Base-by-base conservation (phyloP, 2,329 filamentous ascomycete genomes). In the Metarhizium rileyi region DNA sequence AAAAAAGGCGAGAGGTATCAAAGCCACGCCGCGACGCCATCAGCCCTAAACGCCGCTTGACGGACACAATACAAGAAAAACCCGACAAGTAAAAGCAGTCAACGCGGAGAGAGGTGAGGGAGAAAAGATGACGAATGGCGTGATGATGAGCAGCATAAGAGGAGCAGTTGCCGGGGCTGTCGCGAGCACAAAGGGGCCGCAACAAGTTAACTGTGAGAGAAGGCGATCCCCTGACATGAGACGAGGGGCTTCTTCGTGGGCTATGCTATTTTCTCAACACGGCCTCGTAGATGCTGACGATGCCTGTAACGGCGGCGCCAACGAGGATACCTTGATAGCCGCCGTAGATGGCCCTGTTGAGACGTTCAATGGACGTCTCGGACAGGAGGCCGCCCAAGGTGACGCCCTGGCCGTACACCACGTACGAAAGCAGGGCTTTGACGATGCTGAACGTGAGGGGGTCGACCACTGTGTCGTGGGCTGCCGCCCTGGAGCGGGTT, bases 371-470 rank as follows among this genome's bases (percentile, higher is more conserved):
- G 6, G 80, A 78, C 16, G 71, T 67, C 26, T 75, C 70, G 51
- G 78, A 74, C 51, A 88, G 72, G 48, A 82, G 71, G 28, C 84
- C 84, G 44, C 77, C 72, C 50, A 84, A 77, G 44, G 76, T 79
- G 46, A 78, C 75, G 30, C 78, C 80, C 63, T 84, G 81, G 9
- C 76, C 80, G 63, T 90, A 95, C 18, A 95, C 83, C 30, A 91
- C 76, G 66, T 86, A 95, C 7, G 87, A 83, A 52, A 90, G 68
- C 49, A 97, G 65, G 0, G 86, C 90, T 73, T 95, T 95, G 59
- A 81, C 81, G 50, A 97, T 83, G 71, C 90, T 95, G 70, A 94
- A 98, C 22, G 84, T 86, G 62, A 97, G 71, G 4, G 90, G 90
- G 64, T 98, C 93, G 55, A 91, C 81, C 5, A 75, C 70, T 55